Evolutionary conservation across 139 green algal genomes (phyloP).

Genomic region (Edaphochlamys debaryana): DNA sequence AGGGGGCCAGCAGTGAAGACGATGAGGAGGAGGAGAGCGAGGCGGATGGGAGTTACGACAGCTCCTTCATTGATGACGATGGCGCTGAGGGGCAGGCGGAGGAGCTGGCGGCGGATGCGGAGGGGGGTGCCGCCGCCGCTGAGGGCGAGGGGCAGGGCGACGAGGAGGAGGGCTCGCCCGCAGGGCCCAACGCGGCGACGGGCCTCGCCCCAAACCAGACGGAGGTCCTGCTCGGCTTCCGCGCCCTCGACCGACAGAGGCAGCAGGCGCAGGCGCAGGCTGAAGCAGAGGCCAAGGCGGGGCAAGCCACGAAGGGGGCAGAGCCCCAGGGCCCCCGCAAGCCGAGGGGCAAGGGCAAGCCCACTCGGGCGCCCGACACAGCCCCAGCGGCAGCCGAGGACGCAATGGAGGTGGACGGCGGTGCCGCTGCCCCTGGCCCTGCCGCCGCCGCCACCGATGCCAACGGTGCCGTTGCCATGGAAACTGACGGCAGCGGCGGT

Average conservation of each 20-base stretch:
- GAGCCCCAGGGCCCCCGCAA: too few species aligned
- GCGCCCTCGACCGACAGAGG: neutral
- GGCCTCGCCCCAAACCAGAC: slow-evolving; percentile 24
- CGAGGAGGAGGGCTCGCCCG: too few species aligned
- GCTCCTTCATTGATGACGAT: slow-evolving; percentile 26
- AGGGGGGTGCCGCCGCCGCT: neutral
- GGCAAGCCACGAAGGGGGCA: neutral
- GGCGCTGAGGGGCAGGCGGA: neutral
- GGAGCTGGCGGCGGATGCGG: neutral
- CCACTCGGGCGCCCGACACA: too few species aligned
- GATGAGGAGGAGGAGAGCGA: slow-evolving; percentile 4
- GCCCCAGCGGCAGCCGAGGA: too few species aligned
- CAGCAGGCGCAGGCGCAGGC: neutral
- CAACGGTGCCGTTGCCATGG: too few species aligned
- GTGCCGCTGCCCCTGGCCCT: too few species aligned
- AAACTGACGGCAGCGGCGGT: too few species aligned
- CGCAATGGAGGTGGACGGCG: too few species aligned
- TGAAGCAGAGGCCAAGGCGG: neutral
- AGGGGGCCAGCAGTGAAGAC: neutral
- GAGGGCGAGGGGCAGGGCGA: neutral
- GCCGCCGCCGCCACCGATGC: too few species aligned
- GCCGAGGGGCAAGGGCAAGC: too few species aligned
- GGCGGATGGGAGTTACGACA: slow-evolving; percentile 21
- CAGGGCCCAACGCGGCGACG: neutral
- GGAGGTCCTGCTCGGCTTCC: slow-evolving; percentile 20